Evolutionary conservation across 441 rosid species (phyloP), one percentile per base, ranked within the genome.

Genomic region (Flueggea neowawraea): DNA sequence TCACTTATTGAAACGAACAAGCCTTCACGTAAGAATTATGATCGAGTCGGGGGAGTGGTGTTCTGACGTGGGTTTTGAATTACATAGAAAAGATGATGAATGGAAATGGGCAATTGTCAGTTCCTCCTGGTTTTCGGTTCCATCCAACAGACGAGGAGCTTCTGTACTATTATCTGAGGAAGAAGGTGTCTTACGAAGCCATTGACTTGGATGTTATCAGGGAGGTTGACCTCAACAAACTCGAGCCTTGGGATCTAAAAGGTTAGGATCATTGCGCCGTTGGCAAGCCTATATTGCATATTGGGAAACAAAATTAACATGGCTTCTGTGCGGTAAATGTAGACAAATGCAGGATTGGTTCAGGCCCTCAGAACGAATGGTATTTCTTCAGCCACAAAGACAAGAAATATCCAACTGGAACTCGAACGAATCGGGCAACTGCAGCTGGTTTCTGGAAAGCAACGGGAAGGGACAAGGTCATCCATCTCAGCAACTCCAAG

Each of bases 191-290:
- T 7, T 82, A 75, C 55, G 85, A 87, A 70, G 91, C 88, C 74
- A 86, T 94, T 45, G 99, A 94, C 70, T 89, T 94, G n/a, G 95
- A 94, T 71, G 96, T 94, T 16, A 94, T 94, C 47, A 86, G 82
- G 31, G 99, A 94, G 71, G 90, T 94, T 2, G 99, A 94, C 72
- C 99, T 94, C 69, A 94, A 91, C 77, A 94, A 91, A 82, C 97
- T 94, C 36, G 99, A 94, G 75, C 99, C 99, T 12, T 94, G 97
- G 99, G 99, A 94, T 75, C 88, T 94, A 57, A 94, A 84, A 84
- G 99, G 99, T 90, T 54, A 31, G 43, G 53, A 4, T 8, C 17
- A 51, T 0, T 43, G 10, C 3, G 3, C 3, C 3, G 45, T 11
- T 43, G 45, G 8, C 45, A 11, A 43, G 12, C 45, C 12, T 11